Base-by-base conservation (phyloP, 2,329 filamentous ascomycete genomes). In the Pseudogymnoascus sp. region DNA sequence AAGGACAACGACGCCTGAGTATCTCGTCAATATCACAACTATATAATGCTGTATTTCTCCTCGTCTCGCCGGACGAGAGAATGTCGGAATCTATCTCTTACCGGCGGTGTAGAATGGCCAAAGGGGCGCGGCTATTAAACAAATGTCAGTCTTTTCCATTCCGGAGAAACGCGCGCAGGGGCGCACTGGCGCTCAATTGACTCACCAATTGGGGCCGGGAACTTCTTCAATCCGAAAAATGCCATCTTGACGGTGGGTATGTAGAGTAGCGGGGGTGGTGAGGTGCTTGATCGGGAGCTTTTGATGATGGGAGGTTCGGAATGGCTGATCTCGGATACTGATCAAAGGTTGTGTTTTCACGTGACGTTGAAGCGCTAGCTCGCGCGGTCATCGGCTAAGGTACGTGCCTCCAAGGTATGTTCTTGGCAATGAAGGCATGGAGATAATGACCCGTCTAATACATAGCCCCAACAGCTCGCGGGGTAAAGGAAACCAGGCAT, bases 21-120 rank as follows among this genome's bases (percentile, higher is more conserved):
- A 69, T 56, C 35, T 29, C 14, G 35, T 65, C 56, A 66, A 62
- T 56, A 61, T 40, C 14, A 33, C 40, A 19, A 31, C 3, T 21
- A n/a, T 26, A 60, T 60, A 31, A 31, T 31, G 6, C 60, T 11
- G 38, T 16, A 44, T 19, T 6, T 38, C 37, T 62, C 31, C 4
- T 60, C 31, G 35, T 16, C 5, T 35, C 35, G 31, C 31, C 37
- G 31, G 16, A 19, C 19, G 19, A 19, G 19, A 21, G 11, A 21
- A 14, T 60, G 56, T 60, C 56, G 56, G 16, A 37, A 24, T 60
- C 21, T 35, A 38, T 35, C 31, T 60, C 90, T 76, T 95, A 96
- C 93, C 92, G 77, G 93, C 93, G 78, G 84, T 83, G 83, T 93
- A 95, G 86, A 97, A 97, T 72, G 93, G 93, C 77, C 86, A 86